These are phyloP conservation scores for Gyromitra esculenta DNA, from an alignment of 2,329 filamentous ascomycete genomes.

Conservation along the genomic window DNA sequence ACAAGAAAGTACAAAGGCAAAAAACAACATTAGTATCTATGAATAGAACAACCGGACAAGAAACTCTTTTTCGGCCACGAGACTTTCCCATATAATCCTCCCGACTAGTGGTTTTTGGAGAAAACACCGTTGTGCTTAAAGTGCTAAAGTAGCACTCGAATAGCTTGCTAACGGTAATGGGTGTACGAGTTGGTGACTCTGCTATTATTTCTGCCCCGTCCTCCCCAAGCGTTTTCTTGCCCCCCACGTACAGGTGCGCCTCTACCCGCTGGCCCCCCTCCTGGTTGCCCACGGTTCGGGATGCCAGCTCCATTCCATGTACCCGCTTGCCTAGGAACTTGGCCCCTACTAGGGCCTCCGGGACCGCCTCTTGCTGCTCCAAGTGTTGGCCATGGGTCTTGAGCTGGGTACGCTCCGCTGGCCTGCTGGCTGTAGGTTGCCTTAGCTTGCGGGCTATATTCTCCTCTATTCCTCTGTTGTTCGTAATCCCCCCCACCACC, in stretches of 20 bases:
- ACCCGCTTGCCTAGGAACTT: slow-evolving; percentile 1
- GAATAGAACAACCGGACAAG: neutral
- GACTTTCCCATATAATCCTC: neutral
- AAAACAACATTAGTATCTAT: slow-evolving; percentile 9
- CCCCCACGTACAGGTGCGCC: neutral
- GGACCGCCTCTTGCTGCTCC: slow-evolving; percentile 1
- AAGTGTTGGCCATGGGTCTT: slow-evolving; percentile 26
- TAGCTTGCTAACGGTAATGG: slow-evolving; percentile 18
- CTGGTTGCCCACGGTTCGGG: neutral
- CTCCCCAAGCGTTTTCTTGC: neutral
- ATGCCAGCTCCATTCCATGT: slow-evolving; percentile 17
- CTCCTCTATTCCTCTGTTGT: neutral
- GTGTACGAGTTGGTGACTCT: slow-evolving; percentile 23
- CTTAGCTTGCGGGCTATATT: neutral
- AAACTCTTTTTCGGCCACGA: slow-evolving; percentile 3
- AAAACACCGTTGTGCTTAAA: neutral
- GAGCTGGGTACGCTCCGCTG: slow-evolving; percentile 2
- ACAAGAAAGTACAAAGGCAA: neutral
- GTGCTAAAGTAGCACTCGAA: neutral
- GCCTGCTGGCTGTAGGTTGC: neutral
- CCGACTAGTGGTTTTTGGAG: neutral
- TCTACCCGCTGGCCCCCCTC: neutral
- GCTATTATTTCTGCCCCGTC: neutral
- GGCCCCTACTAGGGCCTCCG: slow-evolving; percentile 9
- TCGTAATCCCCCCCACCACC: neutral